Evolutionary conservation across 2,329 filamentous ascomycete species (phyloP).

Genomic region (Hypoxylon sp.): DNA sequence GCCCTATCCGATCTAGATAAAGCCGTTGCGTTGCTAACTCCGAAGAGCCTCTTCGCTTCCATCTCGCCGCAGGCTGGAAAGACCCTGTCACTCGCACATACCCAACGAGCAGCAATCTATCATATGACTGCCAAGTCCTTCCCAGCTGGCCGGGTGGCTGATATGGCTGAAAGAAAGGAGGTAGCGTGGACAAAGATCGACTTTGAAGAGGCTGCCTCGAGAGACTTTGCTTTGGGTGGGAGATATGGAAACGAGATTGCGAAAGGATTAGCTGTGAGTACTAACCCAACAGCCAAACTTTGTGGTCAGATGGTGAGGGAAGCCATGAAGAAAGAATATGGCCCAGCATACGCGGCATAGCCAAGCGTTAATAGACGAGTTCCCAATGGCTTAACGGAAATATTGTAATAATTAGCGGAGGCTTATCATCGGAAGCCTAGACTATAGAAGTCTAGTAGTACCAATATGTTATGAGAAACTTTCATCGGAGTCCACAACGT

Average conservation of each 20-base stretch:
- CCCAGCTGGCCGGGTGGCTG: constrained; percentile 55
- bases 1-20: constrained; percentile 68
- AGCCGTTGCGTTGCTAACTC: constrained; percentile 72
- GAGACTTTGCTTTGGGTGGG: constrained; percentile 75
- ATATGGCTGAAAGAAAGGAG: constrained; percentile 62
- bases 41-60: constrained; percentile 63
- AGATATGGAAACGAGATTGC: constrained; percentile 76
- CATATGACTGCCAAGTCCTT: constrained; percentile 69
- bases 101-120: constrained; percentile 77
- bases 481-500: not conserved
- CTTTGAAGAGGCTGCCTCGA: constrained; percentile 74
- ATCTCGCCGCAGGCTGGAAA: constrained; percentile 76
- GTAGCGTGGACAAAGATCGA: constrained; percentile 66
- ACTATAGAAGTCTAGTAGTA: not conserved
- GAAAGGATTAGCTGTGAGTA: constrained; percentile 73
- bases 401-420: not conserved
- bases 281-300: constrained; percentile 78
- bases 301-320: constrained; percentile 78
- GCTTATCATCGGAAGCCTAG: not conserved
- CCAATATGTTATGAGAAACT: not conserved
- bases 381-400: constrained; percentile 10
- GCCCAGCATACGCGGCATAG: constrained; percentile 62
- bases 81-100: constrained; percentile 78
- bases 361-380: not conserved
- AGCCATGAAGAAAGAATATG: constrained; percentile 78